Conservation (phyloP, 2,329 filamentous ascomycete species). For the Myrmaecium sp. region DNA sequence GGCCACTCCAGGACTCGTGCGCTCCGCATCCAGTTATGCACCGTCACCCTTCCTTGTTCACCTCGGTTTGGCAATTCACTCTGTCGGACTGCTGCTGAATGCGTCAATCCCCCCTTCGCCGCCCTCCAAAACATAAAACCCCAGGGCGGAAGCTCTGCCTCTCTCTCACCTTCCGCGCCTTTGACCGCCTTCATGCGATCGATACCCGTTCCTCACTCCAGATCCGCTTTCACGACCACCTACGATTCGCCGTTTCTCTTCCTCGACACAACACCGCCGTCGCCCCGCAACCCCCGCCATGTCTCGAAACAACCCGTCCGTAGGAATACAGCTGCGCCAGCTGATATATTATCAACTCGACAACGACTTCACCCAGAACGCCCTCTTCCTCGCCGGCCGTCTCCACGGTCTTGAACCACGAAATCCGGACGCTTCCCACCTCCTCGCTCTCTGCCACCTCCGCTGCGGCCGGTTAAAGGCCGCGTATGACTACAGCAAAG, state of each 20-base stretch:
- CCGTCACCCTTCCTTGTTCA: too few relatives aligned
- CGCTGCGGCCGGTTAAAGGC: conserved; percentile 69
- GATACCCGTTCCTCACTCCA: too few relatives aligned
- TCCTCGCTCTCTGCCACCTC: conserved; percentile 71
- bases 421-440: conserved; percentile 62
- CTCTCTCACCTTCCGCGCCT: too few relatives aligned
- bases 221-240: too few relatives aligned
- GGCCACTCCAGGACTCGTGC: too few relatives aligned
- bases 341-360: conserved; percentile 64
- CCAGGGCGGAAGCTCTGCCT: too few relatives aligned
- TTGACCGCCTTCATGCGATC: too few relatives aligned
- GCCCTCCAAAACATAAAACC: too few relatives aligned
- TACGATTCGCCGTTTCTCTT: too few relatives aligned
- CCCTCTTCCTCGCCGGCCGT: conserved; percentile 82
- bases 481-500: conserved; percentile 68
- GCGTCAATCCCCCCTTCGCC: too few relatives aligned
- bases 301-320: conserved; percentile 37
- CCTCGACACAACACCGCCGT: conserved; percentile 6
- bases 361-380: conserved; percentile 76
- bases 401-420: conserved; percentile 70
- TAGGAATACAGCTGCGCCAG: conserved; percentile 44
- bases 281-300: conserved; percentile 23
- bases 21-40: too few relatives aligned
- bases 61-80: conserved; percentile 19
- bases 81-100: conserved; percentile 17